A percentile compares a stretch with the other conserved stretches of the same genome.
Evolutionary conservation across 2,329 filamentous ascomycete species (phyloP).

Genomic region (Pseudogymnoascus sp.): DNA sequence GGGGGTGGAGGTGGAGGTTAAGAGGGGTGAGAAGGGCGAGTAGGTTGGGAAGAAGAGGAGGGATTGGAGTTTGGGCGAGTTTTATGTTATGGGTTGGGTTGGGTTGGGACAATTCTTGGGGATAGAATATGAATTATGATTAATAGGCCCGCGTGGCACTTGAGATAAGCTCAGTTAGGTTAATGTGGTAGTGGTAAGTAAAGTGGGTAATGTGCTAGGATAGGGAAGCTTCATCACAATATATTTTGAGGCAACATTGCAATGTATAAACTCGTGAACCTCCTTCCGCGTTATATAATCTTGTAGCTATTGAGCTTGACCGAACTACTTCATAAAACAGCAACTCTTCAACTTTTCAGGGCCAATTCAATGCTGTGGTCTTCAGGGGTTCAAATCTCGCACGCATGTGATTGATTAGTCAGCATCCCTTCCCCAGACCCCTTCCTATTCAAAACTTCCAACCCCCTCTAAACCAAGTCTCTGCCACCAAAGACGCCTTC

Average conservation of each 20-base stretch:
- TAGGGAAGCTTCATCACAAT: not conserved
- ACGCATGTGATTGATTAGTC: not conserved
- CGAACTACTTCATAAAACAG: not conserved
- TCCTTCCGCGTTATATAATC: not conserved
- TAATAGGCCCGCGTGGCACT: not conserved
- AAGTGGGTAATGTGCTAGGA: not conserved
- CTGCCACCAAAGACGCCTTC: not conserved
- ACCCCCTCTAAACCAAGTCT: not conserved
- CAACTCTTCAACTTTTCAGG: not conserved
- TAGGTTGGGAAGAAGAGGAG: not conserved
- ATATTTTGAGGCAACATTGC: not conserved
- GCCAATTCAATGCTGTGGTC: not conserved
- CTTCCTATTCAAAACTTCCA: not conserved
- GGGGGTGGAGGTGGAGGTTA: conserved; percentile 15
- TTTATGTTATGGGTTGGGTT: not conserved
- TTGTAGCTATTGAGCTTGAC: not conserved
- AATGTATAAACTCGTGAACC: not conserved
- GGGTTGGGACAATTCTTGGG: not conserved
- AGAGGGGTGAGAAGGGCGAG: not conserved
- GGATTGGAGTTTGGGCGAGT: not conserved
- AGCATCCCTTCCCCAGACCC: not conserved
- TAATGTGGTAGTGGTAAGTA: not conserved
- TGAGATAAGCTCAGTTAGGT: not conserved
- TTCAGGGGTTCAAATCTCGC: not conserved
- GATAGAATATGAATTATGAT: not conserved